Conservation (phyloP, 2,329 filamentous ascomycete species). For the Phoma sp. region DNA sequence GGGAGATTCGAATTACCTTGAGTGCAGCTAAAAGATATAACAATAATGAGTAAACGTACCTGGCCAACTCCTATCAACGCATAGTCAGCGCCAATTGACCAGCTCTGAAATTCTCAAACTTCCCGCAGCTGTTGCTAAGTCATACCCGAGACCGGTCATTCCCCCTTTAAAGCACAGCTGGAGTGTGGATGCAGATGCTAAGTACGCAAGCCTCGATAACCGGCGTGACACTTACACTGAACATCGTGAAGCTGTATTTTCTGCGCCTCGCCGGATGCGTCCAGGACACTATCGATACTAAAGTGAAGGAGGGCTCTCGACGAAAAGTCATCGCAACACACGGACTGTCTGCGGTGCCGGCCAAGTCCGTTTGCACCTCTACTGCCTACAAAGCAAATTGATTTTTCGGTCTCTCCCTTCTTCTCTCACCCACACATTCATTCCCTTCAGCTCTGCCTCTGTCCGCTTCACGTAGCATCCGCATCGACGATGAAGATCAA, state of each 20-base stretch:
- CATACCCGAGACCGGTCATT: no score
- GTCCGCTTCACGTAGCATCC: no score
- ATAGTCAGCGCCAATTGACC: background rate
- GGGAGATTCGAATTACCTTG: conserved; percentile 13
- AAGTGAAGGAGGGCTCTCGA: background rate
- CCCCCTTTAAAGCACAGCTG: no score
- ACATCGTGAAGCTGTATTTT: no score
- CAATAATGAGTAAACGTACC: background rate
- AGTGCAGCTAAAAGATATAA: background rate
- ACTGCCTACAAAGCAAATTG: background rate
- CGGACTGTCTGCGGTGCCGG: background rate
- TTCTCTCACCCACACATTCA: background rate
- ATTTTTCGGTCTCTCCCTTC: no score
- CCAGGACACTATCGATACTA: background rate
- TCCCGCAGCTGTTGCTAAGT: no score
- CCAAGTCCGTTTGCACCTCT: background rate
- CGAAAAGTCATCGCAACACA: background rate
- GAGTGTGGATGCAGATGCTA: no score
- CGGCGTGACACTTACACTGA: no score
- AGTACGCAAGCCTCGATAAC: no score
- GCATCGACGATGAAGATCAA: background rate
- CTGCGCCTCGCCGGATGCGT: background rate
- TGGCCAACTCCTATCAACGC: background rate
- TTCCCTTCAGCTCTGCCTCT: no score
- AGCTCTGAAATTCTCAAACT: no score